Evolutionary conservation across 2,329 filamentous ascomycete species (phyloP).

Genomic region (Ophiognomonia clavigignenti-juglandacearum): DNA sequence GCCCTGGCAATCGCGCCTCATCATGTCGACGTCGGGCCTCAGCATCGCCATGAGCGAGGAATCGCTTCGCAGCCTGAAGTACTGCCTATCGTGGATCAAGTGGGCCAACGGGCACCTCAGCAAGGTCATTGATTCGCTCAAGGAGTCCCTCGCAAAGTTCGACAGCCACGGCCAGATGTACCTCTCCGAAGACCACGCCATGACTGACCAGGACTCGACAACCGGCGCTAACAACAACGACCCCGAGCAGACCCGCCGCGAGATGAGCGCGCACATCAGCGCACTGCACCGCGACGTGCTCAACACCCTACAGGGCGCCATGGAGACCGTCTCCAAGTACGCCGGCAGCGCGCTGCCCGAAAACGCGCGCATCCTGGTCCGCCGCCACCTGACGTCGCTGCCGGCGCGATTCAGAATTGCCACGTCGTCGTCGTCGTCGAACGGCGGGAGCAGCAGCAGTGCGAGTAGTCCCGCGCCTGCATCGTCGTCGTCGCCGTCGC

Average conservation of each 20-base stretch:
- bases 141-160: constrained; percentile 73
- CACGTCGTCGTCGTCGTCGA: constrained; percentile 34
- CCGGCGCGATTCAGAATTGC: constrained; percentile 79
- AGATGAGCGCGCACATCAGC: constrained; percentile 60
- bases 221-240: constrained; percentile 19
- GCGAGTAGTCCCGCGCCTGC: too few species aligned
- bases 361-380: constrained; percentile 79
- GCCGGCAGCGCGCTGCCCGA: constrained; percentile 87
- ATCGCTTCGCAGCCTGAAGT: constrained; percentile 77
- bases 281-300: constrained; percentile 66
- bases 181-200: constrained; percentile 20
- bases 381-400: constrained; percentile 76
- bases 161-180: constrained; percentile 41
- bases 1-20: constrained; percentile 75
- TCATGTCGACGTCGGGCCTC: constrained; percentile 86
- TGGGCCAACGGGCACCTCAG: constrained; percentile 80
- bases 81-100: constrained; percentile 74
- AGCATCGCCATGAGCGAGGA: constrained; percentile 89
- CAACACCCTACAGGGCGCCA: constrained; percentile 73
- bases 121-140: constrained; percentile 68
- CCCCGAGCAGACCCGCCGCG: constrained; percentile 29
- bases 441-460: background rate
- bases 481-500: constrained; percentile 17
- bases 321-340: constrained; percentile 82
- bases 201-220: constrained; percentile 14